A percentile compares a stretch with the other conserved stretches of the same genome.
These are phyloP conservation scores for Verticillium tricorpus DNA, from an alignment of 2,329 filamentous ascomycete species.

Conservation along the genomic window DNA sequence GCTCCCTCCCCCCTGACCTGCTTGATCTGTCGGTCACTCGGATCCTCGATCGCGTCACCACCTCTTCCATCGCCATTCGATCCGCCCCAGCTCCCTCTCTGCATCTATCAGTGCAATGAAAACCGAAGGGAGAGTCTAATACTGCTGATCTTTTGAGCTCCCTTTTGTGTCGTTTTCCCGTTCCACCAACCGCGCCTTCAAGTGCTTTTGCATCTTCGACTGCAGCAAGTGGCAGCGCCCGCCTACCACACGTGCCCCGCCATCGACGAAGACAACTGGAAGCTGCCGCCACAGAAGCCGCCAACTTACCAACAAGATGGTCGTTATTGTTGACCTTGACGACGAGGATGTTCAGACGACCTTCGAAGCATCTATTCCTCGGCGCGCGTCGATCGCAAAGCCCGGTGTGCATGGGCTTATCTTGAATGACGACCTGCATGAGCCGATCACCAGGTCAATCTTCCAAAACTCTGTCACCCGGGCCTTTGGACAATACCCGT, in stretches of 20 bases:
- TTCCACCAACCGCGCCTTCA: neutral
- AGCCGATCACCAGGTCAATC: neutral
- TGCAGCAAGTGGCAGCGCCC: neutral
- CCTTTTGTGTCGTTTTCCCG: neutral
- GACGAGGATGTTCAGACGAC: conserved; percentile 10
- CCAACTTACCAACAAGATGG: conserved; percentile 5
- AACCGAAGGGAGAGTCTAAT: neutral
- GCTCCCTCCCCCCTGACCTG: neutral
- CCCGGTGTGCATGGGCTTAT: neutral
- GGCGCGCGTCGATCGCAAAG: neutral
- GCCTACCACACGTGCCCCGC: neutral
- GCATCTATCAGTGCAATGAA: neutral
- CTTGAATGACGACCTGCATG: neutral
- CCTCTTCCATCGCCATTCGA: neutral
- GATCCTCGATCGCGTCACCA: neutral
- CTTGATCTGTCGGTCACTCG: neutral
- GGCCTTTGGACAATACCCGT: conserved; percentile 33
- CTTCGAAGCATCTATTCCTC: conserved; percentile 2
- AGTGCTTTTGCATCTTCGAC: neutral
- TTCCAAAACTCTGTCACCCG: conserved; percentile 19
- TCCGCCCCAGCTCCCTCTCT: neutral
- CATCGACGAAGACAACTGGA: neutral
- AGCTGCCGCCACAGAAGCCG: neutral
- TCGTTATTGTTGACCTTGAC: conserved; percentile 19
- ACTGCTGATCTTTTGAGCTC: neutral